Evolutionary conservation across 2,329 filamentous ascomycete species (phyloP).

Genomic region (Fusarium succisae): DNA sequence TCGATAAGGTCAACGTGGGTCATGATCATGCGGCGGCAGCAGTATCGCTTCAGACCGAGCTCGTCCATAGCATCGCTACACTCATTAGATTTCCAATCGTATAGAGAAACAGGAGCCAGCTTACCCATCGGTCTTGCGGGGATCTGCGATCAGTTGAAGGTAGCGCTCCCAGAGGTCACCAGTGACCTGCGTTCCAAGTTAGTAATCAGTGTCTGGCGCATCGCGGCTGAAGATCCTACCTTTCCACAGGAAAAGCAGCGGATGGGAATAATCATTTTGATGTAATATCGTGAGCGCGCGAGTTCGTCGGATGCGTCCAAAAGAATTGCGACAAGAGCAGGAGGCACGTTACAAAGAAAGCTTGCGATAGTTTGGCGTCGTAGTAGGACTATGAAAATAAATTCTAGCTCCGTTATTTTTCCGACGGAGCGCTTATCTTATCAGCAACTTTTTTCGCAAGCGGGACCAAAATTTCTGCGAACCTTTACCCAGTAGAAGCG

Average conservation of each 20-base stretch:
- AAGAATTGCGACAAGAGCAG: conserved; percentile 38
- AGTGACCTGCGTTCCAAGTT: conserved; percentile 73
- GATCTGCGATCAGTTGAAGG: conserved; percentile 83
- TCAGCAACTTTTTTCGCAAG: conserved; percentile 46
- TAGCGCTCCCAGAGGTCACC: conserved; percentile 98
- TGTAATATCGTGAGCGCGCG: conserved; percentile 24
- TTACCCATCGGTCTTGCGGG: conserved; percentile 76
- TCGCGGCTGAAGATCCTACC: conserved; percentile 61
- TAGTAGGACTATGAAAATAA: conserved; percentile 38
- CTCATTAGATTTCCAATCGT: conserved; percentile 38
- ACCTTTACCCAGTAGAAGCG: conserved; percentile 26
- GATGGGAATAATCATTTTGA: conserved; percentile 96
- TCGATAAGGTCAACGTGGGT: conserved; percentile 99
- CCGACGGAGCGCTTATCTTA: conserved; percentile 51
- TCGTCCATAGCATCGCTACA: conserved; percentile 93
- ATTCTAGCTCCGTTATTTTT: conserved; percentile 45
- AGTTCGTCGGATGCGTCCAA: conserved; percentile 7
- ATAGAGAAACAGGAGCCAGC: conserved; percentile 36
- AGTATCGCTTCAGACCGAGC: conserved; percentile 93
- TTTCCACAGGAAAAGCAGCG: conserved; percentile 99
- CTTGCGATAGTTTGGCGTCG: conserved; percentile 27
- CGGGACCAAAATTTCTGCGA: conserved; percentile 54
- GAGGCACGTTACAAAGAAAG: conserved; percentile 29
- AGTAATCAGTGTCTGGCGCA: conserved; percentile 22
- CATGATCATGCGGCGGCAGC: conserved; percentile 99